Percentiles rank a stretch among this genome's conserved stretches.
phyloP scores from a whole-genome alignment of 1,139 yeast species.

The Williopsis jadinii region DNA sequence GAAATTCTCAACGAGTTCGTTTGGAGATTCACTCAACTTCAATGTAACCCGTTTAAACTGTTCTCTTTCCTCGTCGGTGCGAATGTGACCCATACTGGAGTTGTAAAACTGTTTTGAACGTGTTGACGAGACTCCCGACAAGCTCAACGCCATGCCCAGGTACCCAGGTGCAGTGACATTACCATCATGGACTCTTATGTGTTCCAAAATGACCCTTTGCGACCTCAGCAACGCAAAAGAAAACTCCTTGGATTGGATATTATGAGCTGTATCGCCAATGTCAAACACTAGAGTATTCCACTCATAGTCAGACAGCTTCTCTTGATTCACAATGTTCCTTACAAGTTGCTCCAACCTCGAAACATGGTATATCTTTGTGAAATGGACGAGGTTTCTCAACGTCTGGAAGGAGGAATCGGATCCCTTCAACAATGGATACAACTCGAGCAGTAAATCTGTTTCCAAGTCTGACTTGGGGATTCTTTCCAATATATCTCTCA shows the following conservation, averaged over 20 bases:
- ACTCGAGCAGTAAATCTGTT: constrained; percentile 7
- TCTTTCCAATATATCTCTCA: constrained; percentile 24
- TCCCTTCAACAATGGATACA: constrained; percentile 3
- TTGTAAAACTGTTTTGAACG: constrained; percentile 7
- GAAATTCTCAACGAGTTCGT: constrained; percentile 6
- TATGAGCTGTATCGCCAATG: constrained; percentile 3
- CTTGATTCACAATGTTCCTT: constrained; percentile 1
- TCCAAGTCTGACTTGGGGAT: constrained; percentile 24
- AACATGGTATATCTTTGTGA: constrained; percentile 9
- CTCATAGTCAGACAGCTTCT: constrained; percentile 3
- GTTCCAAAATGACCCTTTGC: constrained; percentile 6
- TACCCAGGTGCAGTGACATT: constrained; percentile 5
- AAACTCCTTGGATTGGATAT: constrained; percentile 5
- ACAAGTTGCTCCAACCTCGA: constrained; percentile 4
- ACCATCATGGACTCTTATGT: neutral
- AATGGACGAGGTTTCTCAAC: constrained; percentile 8
- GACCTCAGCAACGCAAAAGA: constrained; percentile 4
- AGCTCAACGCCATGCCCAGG: constrained; percentile 7
- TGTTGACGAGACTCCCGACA: constrained; percentile 3
- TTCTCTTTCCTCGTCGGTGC: constrained; percentile 3
- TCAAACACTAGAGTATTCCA: constrained; percentile 10
- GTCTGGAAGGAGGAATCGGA: neutral
- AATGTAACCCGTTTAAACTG: constrained; percentile 4
- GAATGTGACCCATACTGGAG: neutral
- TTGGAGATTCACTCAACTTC: constrained; percentile 2